Evolutionary conservation across 2,329 filamentous ascomycete genomes (phyloP), one percentile per base, ranked within the genome.

Genomic region (Lachnellula occidentalis): DNA sequence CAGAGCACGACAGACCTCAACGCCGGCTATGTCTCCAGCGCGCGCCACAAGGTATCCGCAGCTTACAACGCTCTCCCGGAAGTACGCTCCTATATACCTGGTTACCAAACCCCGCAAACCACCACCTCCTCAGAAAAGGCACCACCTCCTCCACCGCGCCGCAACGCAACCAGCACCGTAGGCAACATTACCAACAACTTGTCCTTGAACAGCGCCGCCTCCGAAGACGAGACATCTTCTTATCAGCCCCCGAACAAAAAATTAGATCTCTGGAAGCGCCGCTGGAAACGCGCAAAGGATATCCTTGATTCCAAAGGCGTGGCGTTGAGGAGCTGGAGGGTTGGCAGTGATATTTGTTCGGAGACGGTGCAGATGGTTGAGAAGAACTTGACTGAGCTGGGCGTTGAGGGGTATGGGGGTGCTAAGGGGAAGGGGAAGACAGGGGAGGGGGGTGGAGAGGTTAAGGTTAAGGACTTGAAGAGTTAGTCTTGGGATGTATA

Each of bases 301-400:
- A 70, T 74, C 39, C 75, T 92, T 9, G 80, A 81, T n/a, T 73
- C 75, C 5, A 74, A 83, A 39, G 86, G 86, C 4, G 86, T 94
- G 1, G 73, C 78, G 60, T 67, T 94, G 36, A 82, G 87, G 59
- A 89, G 80, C 19, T 94, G 89, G 89, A 77, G 86, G 42, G 79
- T 78, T 11, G 89, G 89, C 0, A 75, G 77, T 27, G 89, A 94
- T 72, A 86, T 89, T 7, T 75, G 82, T 53, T 75, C 75, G 1
- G 85, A 88, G 69, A 84, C 86, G 2, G 76, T 84, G 51, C 80
- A 76, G 14, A 77, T 91, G 55, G 81, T 90, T 3, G 77, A 78
- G 68, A 74, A 78, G 57, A 78, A 78, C 31, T 63, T 82, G 64
- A 70, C 65, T 54, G 72, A 76, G 36, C 71, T 79, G 69, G 70